phyloP scores from a whole-genome alignment of 495 filamentous ascomycete species.

The Amphirosellinia nigrospora region DNA sequence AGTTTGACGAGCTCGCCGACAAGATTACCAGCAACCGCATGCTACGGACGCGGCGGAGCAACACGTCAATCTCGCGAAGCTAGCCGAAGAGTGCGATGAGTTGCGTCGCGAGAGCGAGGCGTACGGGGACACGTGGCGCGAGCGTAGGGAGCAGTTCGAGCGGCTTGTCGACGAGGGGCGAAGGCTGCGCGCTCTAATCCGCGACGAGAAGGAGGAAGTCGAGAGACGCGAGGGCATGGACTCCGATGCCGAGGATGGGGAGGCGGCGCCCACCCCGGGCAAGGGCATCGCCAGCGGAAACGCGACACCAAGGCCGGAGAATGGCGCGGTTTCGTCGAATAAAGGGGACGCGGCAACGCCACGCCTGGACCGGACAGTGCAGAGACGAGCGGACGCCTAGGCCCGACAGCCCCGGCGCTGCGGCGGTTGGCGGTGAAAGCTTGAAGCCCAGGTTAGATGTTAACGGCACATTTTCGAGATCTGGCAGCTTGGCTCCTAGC shows the following conservation, averaged over 20 bases:
- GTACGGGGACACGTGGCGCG: constrained; percentile 83
- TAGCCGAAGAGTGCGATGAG: constrained; percentile 86
- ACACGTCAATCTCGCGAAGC: constrained; percentile 73
- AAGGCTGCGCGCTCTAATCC: constrained; percentile 81
- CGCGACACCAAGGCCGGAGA: constrained; percentile 48
- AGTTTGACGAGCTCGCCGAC: constrained; percentile 84
- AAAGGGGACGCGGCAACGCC: constrained; percentile 47
- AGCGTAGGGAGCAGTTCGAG: constrained; percentile 86
- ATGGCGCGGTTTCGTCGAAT: constrained; percentile 37
- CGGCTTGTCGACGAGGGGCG: constrained; percentile 90
- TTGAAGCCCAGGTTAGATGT: constrained; percentile 52
- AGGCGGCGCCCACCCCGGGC: constrained; percentile 51
- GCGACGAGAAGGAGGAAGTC: constrained; percentile 93
- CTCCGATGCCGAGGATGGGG: constrained; percentile 74
- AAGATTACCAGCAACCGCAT: constrained; percentile 83
- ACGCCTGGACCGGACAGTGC: constrained; percentile 53
- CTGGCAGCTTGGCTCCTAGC: constrained; percentile 47
- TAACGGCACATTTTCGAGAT: constrained; percentile 56
- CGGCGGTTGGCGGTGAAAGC: constrained; percentile 27
- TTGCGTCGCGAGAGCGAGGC: constrained; percentile 81
- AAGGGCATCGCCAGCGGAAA: constrained; percentile 47
- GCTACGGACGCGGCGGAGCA: constrained; percentile 86
- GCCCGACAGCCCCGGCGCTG: constrained; percentile 55
- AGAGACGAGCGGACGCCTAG: constrained; percentile 71
- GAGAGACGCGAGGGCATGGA: constrained; percentile 79